phyloP scores from a whole-genome alignment of 805 yeast species.

The Kurtzmaniella cleridarum region DNA sequence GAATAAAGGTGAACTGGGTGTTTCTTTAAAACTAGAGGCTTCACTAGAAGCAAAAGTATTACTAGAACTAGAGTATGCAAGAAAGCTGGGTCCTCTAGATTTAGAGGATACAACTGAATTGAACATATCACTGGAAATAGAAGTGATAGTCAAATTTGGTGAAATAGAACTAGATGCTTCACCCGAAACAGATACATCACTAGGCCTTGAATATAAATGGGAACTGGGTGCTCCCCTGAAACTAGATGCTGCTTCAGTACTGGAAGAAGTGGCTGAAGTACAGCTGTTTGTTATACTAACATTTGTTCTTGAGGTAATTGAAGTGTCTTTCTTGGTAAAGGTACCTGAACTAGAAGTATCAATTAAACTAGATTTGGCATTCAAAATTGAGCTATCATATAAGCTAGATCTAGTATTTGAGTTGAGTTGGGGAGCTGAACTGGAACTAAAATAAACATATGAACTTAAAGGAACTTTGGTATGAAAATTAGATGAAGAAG shows the following conservation, averaged over 20 bases:
- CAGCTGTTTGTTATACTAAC: no score
- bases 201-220: not conserved
- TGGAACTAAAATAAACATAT: no score
- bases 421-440: no score
- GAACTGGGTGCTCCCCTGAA: not conserved
- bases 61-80: no score
- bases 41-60: no score
- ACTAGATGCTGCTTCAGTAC: not conserved
- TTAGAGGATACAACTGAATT: not conserved
- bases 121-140: not conserved
- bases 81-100: no score
- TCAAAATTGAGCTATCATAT: not conserved
- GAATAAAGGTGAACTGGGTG: no score
- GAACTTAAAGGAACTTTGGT: no score
- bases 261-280: no score
- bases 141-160: not conserved
- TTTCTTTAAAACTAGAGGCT: no score
- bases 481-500: not conserved
- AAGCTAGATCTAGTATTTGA: not conserved
- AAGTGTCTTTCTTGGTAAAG: no score
- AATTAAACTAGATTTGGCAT: not conserved
- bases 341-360: not conserved
- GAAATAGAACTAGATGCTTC: not conserved
- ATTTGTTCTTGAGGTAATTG: no score
- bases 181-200: not conserved